phyloP scores from a whole-genome alignment of 495 filamentous ascomycete species.

The Podospora didyma region DNA sequence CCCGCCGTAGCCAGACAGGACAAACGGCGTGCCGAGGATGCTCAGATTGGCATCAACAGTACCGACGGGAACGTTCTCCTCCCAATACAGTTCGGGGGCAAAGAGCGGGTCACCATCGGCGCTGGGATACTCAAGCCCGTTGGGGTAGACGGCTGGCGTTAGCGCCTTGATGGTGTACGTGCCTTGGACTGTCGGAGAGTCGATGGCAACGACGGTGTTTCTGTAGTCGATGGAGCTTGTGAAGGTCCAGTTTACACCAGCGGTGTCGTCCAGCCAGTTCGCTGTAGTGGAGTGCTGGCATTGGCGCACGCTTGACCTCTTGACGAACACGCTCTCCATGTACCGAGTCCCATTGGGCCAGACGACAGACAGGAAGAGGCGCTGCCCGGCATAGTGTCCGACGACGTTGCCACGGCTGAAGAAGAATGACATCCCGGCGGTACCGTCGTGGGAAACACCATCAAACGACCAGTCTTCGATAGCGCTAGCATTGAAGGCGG shows the following conservation, averaged over 20 bases:
- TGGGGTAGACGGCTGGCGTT: slow-evolving; percentile 2
- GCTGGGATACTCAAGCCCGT: slow-evolving; percentile 5
- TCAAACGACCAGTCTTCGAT: slow-evolving; percentile 7
- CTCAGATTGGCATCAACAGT: slow-evolving; percentile 5
- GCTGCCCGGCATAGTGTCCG: background rate
- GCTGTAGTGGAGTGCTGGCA: background rate
- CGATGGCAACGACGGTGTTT: slow-evolving; percentile 1
- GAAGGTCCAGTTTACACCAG: background rate
- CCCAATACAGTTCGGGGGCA: slow-evolving; percentile 4
- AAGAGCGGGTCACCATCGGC: background rate
- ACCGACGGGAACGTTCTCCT: background rate
- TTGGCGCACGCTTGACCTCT: background rate
- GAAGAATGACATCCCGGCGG: background rate
- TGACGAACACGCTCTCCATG: slow-evolving; percentile 1
- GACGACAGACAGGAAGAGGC: background rate
- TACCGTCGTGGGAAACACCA: background rate
- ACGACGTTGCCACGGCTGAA: slow-evolving; percentile 3
- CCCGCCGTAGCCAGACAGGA: background rate
- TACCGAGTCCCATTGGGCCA: slow-evolving; percentile 7
- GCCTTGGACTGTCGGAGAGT: slow-evolving; percentile 4
- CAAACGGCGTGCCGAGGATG: slow-evolving; percentile 3
- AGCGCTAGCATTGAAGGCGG: background rate
- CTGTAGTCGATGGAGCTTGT: background rate
- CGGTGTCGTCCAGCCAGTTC: background rate
- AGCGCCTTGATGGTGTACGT: background rate